phyloP scores from a whole-genome alignment of 2,329 filamentous ascomycete species.

The Colletotrichum noveboracense region DNA sequence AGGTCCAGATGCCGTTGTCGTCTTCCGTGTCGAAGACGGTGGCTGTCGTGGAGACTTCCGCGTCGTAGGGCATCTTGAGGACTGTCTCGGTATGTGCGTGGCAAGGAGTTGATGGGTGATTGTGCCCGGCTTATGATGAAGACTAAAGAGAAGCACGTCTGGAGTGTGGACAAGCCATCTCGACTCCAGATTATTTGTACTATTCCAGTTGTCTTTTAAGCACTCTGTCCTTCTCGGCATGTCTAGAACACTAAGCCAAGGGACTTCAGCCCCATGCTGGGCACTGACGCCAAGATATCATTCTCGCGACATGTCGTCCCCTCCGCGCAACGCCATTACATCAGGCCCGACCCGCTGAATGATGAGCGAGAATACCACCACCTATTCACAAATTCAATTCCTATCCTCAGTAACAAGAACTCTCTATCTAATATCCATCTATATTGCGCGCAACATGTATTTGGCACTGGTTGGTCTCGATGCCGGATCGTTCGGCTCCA shows the following conservation, averaged over 20 bases:
- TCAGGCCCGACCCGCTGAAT: background rate
- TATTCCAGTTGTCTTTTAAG: background rate
- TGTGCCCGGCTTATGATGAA: background rate
- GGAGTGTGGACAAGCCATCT: background rate
- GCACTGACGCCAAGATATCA: background rate
- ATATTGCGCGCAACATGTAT: accelerated
- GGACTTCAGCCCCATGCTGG: background rate
- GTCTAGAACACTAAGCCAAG: background rate
- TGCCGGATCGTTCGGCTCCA: background rate
- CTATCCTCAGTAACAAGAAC: too few relatives aligned
- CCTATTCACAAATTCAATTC: too few relatives aligned
- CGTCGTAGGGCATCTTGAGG: background rate
- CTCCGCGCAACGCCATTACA: accelerated
- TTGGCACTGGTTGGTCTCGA: accelerated
- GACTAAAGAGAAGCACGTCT: background rate
- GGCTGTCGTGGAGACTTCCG: accelerated
- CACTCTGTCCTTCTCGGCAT: background rate
- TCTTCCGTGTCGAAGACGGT: background rate
- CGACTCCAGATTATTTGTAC: background rate
- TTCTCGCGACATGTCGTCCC: background rate
- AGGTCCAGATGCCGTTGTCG: background rate
- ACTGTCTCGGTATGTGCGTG: background rate
- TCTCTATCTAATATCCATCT: background rate
- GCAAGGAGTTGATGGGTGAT: background rate
- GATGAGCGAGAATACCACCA: too few relatives aligned